Conservation (phyloP, 495 filamentous ascomycete species). For the Clavariopsis aquatica region DNA sequence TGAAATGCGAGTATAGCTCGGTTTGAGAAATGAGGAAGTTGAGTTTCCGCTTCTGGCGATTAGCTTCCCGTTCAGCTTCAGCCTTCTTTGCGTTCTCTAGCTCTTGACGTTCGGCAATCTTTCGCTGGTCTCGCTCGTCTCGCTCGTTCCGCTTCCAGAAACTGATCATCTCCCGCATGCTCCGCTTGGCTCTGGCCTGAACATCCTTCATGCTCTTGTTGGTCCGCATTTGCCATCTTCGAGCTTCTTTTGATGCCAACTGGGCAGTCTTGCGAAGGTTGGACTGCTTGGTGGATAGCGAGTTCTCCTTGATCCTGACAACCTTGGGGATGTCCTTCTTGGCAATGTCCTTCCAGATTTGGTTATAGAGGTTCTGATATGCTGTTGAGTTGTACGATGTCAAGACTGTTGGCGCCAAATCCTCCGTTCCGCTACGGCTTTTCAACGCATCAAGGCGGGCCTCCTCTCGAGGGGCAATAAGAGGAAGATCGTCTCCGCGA, state of each 20-base stretch:
- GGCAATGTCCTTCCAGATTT: slow-evolving; percentile 95
- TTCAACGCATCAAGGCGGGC: slow-evolving; percentile 54
- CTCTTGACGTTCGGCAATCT: slow-evolving; percentile 92
- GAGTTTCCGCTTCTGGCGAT: slow-evolving; percentile 95
- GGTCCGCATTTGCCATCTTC: slow-evolving; percentile 93
- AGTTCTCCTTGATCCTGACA: slow-evolving; percentile 78
- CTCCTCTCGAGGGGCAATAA: slow-evolving; percentile 65
- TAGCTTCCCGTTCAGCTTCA: slow-evolving; percentile 94
- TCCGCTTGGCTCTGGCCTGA: slow-evolving; percentile 92
- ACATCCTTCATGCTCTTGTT: slow-evolving; percentile 99
- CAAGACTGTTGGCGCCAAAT: slow-evolving; percentile 42
- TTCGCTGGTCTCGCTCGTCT: slow-evolving; percentile 91
- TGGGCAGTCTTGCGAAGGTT: slow-evolving; percentile 98
- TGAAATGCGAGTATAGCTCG: slow-evolving; percentile 98
- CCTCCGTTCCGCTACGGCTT: slow-evolving; percentile 63
- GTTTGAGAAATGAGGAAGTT: slow-evolving; percentile 99
- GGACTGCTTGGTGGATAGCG: slow-evolving; percentile 77
- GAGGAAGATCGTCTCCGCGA: slow-evolving; percentile 72
- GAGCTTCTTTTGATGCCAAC: slow-evolving; percentile 93
- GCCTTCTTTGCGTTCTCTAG: slow-evolving; percentile 94
- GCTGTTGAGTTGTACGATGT: slow-evolving; percentile 81
- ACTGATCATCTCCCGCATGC: slow-evolving; percentile 99
- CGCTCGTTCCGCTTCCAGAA: slow-evolving; percentile 99
- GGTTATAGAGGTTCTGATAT: slow-evolving; percentile 95
- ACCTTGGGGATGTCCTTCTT: slow-evolving; percentile 93